Conservation (phyloP, 768 basidiomycete genomes). For the Kwoniella dendrophila region DNA sequence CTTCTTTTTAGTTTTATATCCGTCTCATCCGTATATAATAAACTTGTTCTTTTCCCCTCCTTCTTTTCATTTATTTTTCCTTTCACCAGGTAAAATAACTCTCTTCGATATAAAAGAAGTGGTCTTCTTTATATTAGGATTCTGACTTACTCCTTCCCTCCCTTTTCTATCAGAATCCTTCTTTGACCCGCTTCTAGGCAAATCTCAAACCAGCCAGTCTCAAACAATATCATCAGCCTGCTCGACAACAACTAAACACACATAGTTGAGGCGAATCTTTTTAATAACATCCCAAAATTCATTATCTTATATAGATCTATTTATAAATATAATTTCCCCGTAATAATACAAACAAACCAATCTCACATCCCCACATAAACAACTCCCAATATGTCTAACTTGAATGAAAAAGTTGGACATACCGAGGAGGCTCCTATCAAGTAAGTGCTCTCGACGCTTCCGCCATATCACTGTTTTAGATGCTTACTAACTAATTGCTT, state of each 20-base stretch:
- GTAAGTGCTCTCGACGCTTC: constrained; percentile 27
- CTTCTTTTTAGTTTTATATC: constrained; percentile 2
- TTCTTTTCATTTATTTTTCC: background rate
- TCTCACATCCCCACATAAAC: constrained; percentile 2
- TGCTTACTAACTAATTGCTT: constrained; percentile 4
- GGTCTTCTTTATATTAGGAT: constrained; percentile 9
- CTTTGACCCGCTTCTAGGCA: constrained; percentile 26
- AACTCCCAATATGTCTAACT: constrained; percentile 26
- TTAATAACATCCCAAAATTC: constrained; percentile 14
- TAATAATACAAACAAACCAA: constrained; percentile 14
- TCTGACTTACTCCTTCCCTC: constrained; percentile 18
- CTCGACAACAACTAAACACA: constrained; percentile 28
- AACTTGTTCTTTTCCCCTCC: background rate
- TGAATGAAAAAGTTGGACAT: constrained; percentile 43
- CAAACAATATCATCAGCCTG: constrained; percentile 12
- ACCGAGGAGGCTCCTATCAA: constrained; percentile 49
- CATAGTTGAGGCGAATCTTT: constrained; percentile 16
- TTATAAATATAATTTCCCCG: constrained; percentile 3
- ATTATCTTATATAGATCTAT: constrained; percentile 4
- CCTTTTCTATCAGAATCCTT: constrained; percentile 22
- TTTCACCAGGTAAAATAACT: constrained; percentile 1
- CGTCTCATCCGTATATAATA: constrained; percentile 6
- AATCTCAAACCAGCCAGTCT: constrained; percentile 13
- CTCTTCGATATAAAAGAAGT: constrained; percentile 17
- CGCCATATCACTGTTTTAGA: background rate